These are phyloP conservation scores for Entomortierella lignicola DNA, from an alignment of 192 early-diverging fungal genomes.

Conservation along the genomic window DNA sequence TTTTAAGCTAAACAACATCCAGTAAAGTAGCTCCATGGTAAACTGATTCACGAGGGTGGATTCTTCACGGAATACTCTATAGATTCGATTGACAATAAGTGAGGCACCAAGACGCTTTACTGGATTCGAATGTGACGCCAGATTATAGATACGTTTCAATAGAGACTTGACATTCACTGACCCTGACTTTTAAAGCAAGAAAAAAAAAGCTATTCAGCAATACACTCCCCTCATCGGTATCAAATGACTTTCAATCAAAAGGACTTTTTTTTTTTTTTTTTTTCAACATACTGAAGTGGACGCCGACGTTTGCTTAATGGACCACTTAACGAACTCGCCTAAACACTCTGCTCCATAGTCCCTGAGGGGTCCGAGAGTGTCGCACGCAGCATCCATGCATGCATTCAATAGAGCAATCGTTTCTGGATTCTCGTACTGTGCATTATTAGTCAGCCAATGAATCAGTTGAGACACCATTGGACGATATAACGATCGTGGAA, in stretches of 20 bases:
- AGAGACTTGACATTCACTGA: slow-evolving; percentile 79
- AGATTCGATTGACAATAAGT: slow-evolving; percentile 77
- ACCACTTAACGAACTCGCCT: slow-evolving; percentile 80
- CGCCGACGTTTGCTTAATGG: slow-evolving; percentile 72
- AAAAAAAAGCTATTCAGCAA: neutral
- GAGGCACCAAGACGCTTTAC: slow-evolving; percentile 77
- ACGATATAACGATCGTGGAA: slow-evolving; percentile 75
- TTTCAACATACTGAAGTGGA: slow-evolving; percentile 52
- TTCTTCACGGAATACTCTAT: slow-evolving; percentile 76
- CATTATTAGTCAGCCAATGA: slow-evolving; percentile 85
- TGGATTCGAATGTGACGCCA: slow-evolving; percentile 68
- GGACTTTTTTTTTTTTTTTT: neutral
- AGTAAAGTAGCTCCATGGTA: slow-evolving; percentile 74
- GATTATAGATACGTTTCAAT: slow-evolving; percentile 73
- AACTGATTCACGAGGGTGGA: slow-evolving; percentile 71
- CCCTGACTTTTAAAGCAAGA: slow-evolving; percentile 51
- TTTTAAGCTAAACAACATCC: slow-evolving; percentile 71
- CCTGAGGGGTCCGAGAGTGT: slow-evolving; percentile 62
- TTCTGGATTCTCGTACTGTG: slow-evolving; percentile 81
- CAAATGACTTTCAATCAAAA: neutral
- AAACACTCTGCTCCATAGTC: slow-evolving; percentile 83
- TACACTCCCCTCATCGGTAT: neutral
- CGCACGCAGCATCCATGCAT: slow-evolving; percentile 74
- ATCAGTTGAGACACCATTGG: slow-evolving; percentile 75
- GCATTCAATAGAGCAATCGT: slow-evolving; percentile 75